A percentile compares a stretch with the other conserved stretches of the same genome.
Evolutionary conservation across 2,329 filamentous ascomycete species (phyloP).

Genomic region (Trichophyton simii): DNA sequence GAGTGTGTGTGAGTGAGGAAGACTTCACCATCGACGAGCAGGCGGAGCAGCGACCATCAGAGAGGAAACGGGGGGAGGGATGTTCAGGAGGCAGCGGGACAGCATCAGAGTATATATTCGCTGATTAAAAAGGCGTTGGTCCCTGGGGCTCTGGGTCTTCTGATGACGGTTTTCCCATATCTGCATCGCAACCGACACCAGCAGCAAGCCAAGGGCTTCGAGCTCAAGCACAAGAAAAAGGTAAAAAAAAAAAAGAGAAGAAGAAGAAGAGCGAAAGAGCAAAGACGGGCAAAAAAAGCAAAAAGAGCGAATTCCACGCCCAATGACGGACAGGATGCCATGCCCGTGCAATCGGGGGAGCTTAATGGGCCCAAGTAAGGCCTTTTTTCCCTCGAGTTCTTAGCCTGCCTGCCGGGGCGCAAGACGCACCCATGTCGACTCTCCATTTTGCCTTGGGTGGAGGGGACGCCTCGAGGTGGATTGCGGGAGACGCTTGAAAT

Average conservation of each 20-base stretch:
- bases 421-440: background rate
- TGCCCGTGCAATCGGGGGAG: background rate
- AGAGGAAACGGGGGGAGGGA: background rate
- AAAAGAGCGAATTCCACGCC: background rate
- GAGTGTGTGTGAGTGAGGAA: background rate
- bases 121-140: background rate
- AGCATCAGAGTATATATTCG: background rate
- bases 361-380: background rate
- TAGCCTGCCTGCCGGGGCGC: background rate
- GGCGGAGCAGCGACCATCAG: background rate
- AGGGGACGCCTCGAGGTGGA: background rate
- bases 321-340: background rate
- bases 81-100: background rate
- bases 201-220: background rate
- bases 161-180: background rate
- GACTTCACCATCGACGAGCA: background rate
- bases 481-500: background rate
- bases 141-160: background rate
- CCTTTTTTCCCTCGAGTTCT: background rate
- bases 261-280: background rate
- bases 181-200: background rate
- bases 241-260: background rate
- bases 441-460: background rate
- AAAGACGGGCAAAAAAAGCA: no score
- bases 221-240: background rate